Conservation (phyloP, 2,329 filamentous ascomycete species). For the Botrytis galanthina region DNA sequence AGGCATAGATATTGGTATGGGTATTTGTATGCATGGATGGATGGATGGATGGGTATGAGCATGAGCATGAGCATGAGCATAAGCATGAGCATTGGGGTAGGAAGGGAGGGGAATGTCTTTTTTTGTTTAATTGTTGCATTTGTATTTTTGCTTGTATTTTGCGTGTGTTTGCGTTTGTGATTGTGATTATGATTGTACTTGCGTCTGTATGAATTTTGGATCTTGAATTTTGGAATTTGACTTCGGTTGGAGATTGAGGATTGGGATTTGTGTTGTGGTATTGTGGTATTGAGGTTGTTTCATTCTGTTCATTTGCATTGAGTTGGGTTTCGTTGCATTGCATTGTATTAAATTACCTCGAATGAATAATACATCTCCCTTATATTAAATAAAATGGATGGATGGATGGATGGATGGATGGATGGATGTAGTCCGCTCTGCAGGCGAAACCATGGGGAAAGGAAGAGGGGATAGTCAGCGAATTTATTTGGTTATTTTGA, state of each 20-base stretch:
- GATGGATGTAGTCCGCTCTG: too few relatives aligned
- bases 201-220: not conserved
- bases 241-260: not conserved
- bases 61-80: not conserved
- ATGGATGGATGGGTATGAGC: too few relatives aligned
- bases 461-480: not conserved
- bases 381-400: not conserved
- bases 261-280: not conserved
- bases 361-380: not conserved
- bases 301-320: not conserved
- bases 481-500: not conserved
- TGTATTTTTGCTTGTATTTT: not conserved
- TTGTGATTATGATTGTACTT: not conserved
- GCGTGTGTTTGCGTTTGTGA: too few relatives aligned
- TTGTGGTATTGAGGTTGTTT: not conserved
- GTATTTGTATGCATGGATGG: too few relatives aligned
- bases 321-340: not conserved
- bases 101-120: not conserved
- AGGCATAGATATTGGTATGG: not conserved
- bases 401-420: too few relatives aligned
- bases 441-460: not conserved
- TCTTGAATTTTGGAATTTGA: too few relatives aligned
- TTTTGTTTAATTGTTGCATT: not conserved
- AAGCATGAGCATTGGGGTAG: not conserved
- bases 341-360: rapidly evolving